Conservation (phyloP, 129 eudicot genomes). For the Pittosporum tobira region DNA sequence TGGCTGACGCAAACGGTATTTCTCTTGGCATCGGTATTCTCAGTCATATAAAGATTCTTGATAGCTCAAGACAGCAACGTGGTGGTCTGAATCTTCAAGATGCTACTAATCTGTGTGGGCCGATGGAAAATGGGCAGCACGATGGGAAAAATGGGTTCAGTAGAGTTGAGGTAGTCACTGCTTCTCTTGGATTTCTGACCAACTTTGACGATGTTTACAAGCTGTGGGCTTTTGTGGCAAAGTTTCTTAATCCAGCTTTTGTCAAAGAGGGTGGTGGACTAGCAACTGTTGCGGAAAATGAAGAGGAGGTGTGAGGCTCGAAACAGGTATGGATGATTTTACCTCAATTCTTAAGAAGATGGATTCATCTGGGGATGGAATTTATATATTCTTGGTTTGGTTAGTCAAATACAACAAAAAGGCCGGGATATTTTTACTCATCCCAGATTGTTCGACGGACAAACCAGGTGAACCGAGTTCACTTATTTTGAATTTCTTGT, state of each 20-base stretch:
- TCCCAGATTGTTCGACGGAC: constrained; percentile 21
- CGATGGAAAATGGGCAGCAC: constrained; percentile 70
- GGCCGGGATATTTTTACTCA: constrained; percentile 25
- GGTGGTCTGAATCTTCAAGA: constrained; percentile 49
- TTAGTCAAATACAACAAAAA: no score
- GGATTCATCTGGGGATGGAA: constrained; percentile 9
- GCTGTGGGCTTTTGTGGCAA: constrained; percentile 93
- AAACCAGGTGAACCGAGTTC: constrained; percentile 48
- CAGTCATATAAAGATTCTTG: constrained; percentile 69
- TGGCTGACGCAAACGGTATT: constrained; percentile 75
- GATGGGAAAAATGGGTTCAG: constrained; percentile 74
- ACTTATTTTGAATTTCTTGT: constrained; percentile 36
- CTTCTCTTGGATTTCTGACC: constrained; percentile 83
- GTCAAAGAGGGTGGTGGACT: constrained; percentile 53
- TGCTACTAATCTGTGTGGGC: constrained; percentile 80
- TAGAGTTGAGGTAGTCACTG: constrained; percentile 91
- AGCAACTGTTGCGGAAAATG: constrained; percentile 66
- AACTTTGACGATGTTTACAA: constrained; percentile 90
- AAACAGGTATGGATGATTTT: no score
- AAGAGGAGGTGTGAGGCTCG: constrained; percentile 48
- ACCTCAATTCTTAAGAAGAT: constrained; percentile 12
- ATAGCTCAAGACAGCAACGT: constrained; percentile 46
- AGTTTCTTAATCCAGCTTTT: constrained; percentile 77
- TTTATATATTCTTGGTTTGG: constrained; percentile 2
- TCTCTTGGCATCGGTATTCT: constrained; percentile 89